Evolutionary conservation across 768 basidiomycete species (phyloP).

Genomic region (Russula olivacea): DNA sequence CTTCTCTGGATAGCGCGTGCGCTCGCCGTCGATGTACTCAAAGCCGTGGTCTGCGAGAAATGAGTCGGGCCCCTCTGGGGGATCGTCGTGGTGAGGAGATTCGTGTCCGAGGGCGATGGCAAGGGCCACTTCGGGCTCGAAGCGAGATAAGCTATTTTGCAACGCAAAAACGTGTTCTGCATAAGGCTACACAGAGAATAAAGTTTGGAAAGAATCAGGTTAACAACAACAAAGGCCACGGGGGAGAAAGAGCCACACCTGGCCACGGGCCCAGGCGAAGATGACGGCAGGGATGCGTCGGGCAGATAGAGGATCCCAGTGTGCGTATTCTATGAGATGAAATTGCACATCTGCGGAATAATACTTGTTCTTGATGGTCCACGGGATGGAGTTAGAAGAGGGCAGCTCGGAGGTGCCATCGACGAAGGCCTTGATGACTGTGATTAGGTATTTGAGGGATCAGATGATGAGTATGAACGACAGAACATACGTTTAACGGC

Average conservation of each 20-base stretch:
- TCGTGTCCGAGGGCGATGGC: conserved; percentile 50
- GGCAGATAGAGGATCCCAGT: conserved; percentile 39
- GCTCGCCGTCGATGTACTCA: conserved; percentile 63
- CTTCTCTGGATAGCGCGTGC: conserved; percentile 8
- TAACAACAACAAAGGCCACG: background rate
- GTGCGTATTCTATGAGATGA: conserved; percentile 42
- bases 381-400: conserved; percentile 41
- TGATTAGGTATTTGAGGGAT: conserved; percentile 1
- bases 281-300: conserved; percentile 61
- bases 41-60: conserved; percentile 67
- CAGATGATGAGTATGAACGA: background rate
- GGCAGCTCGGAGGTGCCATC: conserved; percentile 12
- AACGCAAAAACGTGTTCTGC: conserved; percentile 49
- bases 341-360: conserved; percentile 76
- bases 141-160: conserved; percentile 41
- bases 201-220: background rate
- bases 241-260: conserved; percentile 47
- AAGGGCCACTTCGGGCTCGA: conserved; percentile 65
- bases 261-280: conserved; percentile 61
- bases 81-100: conserved; percentile 27
- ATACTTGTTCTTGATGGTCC: conserved; percentile 77
- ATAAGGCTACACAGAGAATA: conserved; percentile 42
- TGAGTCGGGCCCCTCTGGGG: conserved; percentile 48
- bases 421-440: conserved; percentile 30
- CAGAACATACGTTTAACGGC: conserved; percentile 29